These are phyloP conservation scores for Ammopiptanthus mongolicus DNA, from an alignment of 306 rosid species.

Conservation along the genomic window DNA sequence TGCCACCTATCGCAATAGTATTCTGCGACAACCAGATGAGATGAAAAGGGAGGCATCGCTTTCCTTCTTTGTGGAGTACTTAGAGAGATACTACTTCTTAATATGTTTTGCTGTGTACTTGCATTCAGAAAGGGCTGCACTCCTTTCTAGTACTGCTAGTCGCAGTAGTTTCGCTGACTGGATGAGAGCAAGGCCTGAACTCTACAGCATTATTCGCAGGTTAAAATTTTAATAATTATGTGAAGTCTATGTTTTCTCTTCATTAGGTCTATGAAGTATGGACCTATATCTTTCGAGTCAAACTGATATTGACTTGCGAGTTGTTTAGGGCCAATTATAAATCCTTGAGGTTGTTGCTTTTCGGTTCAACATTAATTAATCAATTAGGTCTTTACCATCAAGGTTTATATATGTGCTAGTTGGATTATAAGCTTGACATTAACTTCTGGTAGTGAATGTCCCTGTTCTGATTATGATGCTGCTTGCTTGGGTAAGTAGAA, in stretches of 20 bases:
- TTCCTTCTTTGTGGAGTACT: conserved; percentile 82
- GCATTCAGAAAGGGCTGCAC: conserved; percentile 62
- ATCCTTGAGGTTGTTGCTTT: conserved; percentile 4
- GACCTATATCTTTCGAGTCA: background rate
- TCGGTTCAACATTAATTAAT: background rate
- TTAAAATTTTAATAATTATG: conserved; percentile 18
- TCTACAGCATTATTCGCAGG: conserved; percentile 92
- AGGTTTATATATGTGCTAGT: conserved; percentile 4
- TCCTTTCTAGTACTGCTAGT: conserved; percentile 44
- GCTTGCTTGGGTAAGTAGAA: background rate
- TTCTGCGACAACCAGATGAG: conserved; percentile 86
- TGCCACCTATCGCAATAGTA: conserved; percentile 81
- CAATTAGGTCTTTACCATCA: background rate
- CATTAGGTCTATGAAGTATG: background rate
- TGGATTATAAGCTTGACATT: background rate
- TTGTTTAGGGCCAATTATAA: background rate
- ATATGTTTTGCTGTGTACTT: conserved; percentile 93
- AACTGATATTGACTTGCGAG: background rate
- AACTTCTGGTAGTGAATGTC: background rate
- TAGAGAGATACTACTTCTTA: conserved; percentile 94
- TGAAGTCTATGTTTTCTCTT: conserved; percentile 7
- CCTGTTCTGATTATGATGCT: conserved; percentile 11
- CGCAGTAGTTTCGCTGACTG: conserved; percentile 66
- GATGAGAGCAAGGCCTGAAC: conserved; percentile 92
- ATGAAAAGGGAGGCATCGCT: conserved; percentile 87